These are phyloP conservation scores for Hypomontagnella monticulosa DNA, from an alignment of 495 filamentous ascomycete genomes.

Conservation along the genomic window DNA sequence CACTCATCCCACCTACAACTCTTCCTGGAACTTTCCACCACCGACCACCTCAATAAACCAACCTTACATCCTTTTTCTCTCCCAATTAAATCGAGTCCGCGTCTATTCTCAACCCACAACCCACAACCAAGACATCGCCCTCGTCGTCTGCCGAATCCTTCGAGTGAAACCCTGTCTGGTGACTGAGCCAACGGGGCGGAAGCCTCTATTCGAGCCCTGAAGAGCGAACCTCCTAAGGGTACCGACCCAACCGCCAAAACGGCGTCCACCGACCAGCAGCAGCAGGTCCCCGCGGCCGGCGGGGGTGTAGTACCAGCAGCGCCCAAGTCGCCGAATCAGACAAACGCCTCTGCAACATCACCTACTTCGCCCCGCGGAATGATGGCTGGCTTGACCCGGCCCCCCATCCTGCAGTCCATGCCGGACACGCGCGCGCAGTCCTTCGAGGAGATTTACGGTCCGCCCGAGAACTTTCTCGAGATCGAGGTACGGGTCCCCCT, in stretches of 20 bases:
- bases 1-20: conserved; percentile 27
- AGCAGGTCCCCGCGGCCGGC: conserved; percentile 38
- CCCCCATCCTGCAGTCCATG: conserved; percentile 79
- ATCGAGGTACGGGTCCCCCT: conserved; percentile 75
- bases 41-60: conserved; percentile 17
- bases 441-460: conserved; percentile 99
- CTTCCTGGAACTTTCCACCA: conserved; percentile 30
- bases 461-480: conserved; percentile 98
- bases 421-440: conserved; percentile 88
- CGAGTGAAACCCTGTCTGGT: conserved; percentile 11
- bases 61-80: conserved; percentile 13
- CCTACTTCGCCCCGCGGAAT: conserved; percentile 45
- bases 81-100: conserved; percentile 11
- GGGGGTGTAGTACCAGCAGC: conserved; percentile 39
- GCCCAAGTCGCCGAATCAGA: conserved; percentile 48
- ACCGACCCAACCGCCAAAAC: conserved; percentile 51
- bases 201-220: conserved; percentile 21
- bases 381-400: conserved; percentile 57
- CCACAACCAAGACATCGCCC: not conserved
- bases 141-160: not conserved
- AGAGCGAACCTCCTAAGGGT: conserved; percentile 21
- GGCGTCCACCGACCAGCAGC: conserved; percentile 46
- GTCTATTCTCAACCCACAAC: conserved; percentile 13
- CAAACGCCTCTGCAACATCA: conserved; percentile 23
- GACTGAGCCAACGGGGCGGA: conserved; percentile 23